These are phyloP conservation scores for Monilinia laxa DNA, from an alignment of 2,329 filamentous ascomycete genomes.

Conservation along the genomic window DNA sequence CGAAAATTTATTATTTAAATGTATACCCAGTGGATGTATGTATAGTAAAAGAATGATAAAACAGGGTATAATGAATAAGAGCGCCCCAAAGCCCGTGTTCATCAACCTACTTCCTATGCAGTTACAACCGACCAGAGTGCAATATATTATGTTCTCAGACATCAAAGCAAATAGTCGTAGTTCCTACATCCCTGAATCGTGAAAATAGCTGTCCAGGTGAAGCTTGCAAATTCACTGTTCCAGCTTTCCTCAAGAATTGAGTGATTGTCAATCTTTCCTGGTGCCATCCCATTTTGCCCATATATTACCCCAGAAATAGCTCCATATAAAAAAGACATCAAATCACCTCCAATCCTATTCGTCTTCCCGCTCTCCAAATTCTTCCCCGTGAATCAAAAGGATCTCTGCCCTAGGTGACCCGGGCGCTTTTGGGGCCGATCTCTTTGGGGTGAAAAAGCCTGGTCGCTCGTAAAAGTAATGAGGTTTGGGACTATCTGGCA, in stretches of 20 bases:
- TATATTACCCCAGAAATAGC: background rate
- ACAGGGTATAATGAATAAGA: background rate
- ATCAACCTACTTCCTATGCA: background rate
- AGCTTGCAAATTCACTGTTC: background rate
- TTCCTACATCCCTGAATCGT: background rate
- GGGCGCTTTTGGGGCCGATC: slow-evolving; percentile 4
- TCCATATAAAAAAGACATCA: background rate
- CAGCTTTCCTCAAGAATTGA: background rate
- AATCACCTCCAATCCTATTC: background rate
- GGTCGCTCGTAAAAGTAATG: slow-evolving; percentile 17
- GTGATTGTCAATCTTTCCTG: background rate
- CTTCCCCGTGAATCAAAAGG: background rate
- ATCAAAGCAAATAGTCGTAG: background rate
- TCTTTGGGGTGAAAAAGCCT: background rate
- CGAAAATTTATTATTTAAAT: background rate
- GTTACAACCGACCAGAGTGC: too few relatives aligned
- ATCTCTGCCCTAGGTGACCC: background rate
- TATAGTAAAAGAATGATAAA: background rate
- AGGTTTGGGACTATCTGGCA: slow-evolving; percentile 9
- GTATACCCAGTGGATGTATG: background rate
- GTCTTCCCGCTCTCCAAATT: background rate
- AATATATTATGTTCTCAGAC: too few relatives aligned
- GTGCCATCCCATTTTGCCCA: background rate
- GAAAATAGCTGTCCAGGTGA: too few relatives aligned
- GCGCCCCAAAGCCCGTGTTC: background rate